A percentile compares a stretch with the other conserved stretches of the same genome.
These are phyloP conservation scores for Geoglossum glabrum DNA, from an alignment of 495 filamentous ascomycete species.

Conservation along the genomic window DNA sequence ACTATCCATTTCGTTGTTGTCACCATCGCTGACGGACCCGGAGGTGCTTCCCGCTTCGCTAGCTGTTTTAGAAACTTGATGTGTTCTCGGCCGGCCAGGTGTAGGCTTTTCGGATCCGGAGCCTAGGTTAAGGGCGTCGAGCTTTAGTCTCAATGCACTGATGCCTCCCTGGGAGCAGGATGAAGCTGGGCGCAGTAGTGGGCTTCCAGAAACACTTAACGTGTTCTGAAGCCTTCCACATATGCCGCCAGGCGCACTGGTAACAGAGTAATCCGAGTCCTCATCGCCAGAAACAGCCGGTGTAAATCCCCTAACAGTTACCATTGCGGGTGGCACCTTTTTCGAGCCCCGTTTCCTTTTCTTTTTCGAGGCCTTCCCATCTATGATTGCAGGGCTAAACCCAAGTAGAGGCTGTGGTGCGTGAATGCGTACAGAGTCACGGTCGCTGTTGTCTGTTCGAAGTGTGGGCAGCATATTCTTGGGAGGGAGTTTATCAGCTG, in stretches of 20 bases:
- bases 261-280: conserved; percentile 51
- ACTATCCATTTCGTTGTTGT: conserved; percentile 36
- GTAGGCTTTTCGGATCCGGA: neutral
- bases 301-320: conserved; percentile 66
- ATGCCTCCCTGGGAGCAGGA: conserved; percentile 43
- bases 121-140: conserved; percentile 40
- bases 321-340: conserved; percentile 39
- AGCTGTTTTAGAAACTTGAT: conserved; percentile 9
- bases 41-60: conserved; percentile 35
- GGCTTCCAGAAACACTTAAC: conserved; percentile 26
- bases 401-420: neutral
- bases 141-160: conserved; percentile 54
- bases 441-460: conserved; percentile 4
- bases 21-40: conserved; percentile 30
- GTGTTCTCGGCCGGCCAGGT: conserved; percentile 5
- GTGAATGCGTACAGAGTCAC: neutral
- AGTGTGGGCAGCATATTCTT: neutral
- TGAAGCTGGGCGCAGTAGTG: conserved; percentile 34
- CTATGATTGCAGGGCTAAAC: neutral
- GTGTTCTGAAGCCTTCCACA: conserved; percentile 13
- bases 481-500: neutral
- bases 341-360: conserved; percentile 24
- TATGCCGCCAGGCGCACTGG: conserved; percentile 23
- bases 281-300: conserved; percentile 70
- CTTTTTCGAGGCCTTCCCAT: conserved; percentile 24